Evolutionary conservation across 345 rosid species (phyloP).

Genomic region (Anastatica hierochuntica): DNA sequence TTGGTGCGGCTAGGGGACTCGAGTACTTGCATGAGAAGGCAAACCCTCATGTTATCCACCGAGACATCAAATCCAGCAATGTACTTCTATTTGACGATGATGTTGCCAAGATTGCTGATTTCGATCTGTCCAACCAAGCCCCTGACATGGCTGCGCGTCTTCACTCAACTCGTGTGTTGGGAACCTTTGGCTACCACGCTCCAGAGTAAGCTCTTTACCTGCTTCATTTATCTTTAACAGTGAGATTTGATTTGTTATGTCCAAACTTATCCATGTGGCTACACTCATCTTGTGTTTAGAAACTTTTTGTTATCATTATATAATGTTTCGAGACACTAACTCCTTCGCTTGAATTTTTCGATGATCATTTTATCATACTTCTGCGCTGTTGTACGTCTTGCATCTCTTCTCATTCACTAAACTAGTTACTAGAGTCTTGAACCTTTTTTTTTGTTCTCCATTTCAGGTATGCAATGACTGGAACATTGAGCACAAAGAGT

Average conservation of each 20-base stretch:
- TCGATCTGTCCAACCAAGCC: constrained; percentile 94
- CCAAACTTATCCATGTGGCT: background rate
- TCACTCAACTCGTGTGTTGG: constrained; percentile 90
- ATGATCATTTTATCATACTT: background rate
- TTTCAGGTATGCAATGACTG: constrained; percentile 76
- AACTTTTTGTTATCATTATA: background rate
- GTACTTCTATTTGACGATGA: constrained; percentile 80
- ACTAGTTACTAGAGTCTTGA: constrained; percentile 7
- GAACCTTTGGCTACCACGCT: constrained; percentile 96
- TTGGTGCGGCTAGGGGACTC: constrained; percentile 89
- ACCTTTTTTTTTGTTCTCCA: constrained; percentile 2
- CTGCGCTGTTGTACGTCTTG: background rate
- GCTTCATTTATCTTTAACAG: background rate
- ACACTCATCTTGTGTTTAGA: background rate
- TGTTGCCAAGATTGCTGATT: constrained; percentile 90
- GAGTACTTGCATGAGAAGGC: constrained; percentile 95
- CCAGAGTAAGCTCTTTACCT: constrained; percentile 65
- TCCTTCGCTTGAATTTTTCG: background rate
- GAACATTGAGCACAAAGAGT: constrained; percentile 70
- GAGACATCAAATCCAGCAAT: constrained; percentile 91
- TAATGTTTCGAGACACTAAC: background rate
- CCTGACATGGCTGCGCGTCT: constrained; percentile 93
- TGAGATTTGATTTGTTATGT: background rate
- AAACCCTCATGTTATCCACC: constrained; percentile 69
- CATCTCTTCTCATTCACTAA: background rate